Evolutionary conservation across 495 filamentous ascomycete species (phyloP).

Genomic region (Penicillium verhagenii): DNA sequence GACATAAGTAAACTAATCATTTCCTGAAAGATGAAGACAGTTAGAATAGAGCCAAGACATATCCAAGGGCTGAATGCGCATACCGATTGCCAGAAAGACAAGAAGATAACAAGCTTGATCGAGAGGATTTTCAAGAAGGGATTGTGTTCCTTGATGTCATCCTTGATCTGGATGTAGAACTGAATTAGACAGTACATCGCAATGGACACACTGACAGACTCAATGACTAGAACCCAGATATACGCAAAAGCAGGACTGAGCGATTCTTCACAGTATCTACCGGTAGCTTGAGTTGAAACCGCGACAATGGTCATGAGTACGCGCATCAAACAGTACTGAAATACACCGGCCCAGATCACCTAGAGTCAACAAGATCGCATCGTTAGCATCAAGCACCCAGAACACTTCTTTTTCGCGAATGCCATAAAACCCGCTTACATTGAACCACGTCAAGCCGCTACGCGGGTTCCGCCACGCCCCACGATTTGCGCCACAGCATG

Average conservation of each 20-base stretch:
- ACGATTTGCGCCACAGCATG: slow-evolving; percentile 62
- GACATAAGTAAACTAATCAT: slow-evolving; percentile 70
- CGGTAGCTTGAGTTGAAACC: slow-evolving; percentile 66
- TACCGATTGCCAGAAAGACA: slow-evolving; percentile 88
- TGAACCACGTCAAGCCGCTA: slow-evolving; percentile 93
- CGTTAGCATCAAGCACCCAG: slow-evolving; percentile 3
- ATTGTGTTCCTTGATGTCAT: slow-evolving; percentile 63
- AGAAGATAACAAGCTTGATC: slow-evolving; percentile 92
- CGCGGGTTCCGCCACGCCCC: slow-evolving; percentile 71
- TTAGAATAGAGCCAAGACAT: not conserved
- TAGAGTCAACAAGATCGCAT: slow-evolving; percentile 20
- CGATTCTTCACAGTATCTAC: slow-evolving; percentile 75
- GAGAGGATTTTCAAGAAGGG: slow-evolving; percentile 83
- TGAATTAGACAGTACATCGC: slow-evolving; percentile 94
- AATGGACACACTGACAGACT: slow-evolving; percentile 71
- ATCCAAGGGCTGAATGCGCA: slow-evolving; percentile 10
- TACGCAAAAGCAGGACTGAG: slow-evolving; percentile 76
- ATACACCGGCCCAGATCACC: slow-evolving; percentile 83
- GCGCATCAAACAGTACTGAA: slow-evolving; percentile 87
- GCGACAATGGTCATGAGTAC: slow-evolving; percentile 82
- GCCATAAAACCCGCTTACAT: slow-evolving; percentile 42
- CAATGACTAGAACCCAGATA: slow-evolving; percentile 75
- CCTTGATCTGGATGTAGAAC: slow-evolving; percentile 77
- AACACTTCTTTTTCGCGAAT: not conserved
- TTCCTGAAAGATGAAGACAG: slow-evolving; percentile 36